A percentile compares a stretch with the other conserved stretches of the same genome.
These are phyloP conservation scores for Populus hybrid DNA, from an alignment of 441 rosid species.

Conservation along the genomic window DNA sequence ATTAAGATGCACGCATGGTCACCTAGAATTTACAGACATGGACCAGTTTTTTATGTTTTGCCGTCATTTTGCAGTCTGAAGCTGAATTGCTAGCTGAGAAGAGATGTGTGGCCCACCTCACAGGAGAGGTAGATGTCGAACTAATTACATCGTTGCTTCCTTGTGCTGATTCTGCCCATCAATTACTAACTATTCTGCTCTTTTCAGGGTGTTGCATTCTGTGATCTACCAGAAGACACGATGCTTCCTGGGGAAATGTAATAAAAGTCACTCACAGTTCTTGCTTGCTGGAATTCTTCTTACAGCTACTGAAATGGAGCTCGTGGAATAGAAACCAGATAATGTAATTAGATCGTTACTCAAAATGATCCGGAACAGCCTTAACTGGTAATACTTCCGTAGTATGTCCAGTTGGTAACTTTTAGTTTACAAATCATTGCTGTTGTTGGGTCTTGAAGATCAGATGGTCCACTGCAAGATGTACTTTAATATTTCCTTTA, in stretches of 20 bases:
- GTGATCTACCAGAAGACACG: constrained; percentile 94
- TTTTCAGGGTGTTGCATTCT: constrained; percentile 77
- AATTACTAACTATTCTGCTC: constrained; percentile 16
- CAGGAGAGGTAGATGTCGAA: constrained; percentile 58
- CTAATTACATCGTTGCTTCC: not conserved
- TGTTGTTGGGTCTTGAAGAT: not conserved
- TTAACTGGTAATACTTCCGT: not conserved
- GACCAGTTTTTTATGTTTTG: not conserved
- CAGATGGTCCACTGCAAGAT: not conserved
- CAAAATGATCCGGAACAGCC: not conserved
- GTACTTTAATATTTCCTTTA: not conserved
- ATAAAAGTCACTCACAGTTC: not conserved
- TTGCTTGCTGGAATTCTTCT: not conserved
- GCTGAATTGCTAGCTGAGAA: constrained; percentile 89
- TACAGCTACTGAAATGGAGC: not conserved
- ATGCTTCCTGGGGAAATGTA: constrained; percentile 98
- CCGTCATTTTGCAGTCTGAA: constrained; percentile 55
- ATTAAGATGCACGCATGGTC: not conserved
- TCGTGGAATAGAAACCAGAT: not conserved
- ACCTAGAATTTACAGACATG: not conserved
- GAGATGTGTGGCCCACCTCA: constrained; percentile 95
- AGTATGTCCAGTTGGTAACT: not conserved
- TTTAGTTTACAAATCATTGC: not conserved
- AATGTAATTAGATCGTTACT: not conserved
- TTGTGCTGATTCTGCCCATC: not conserved